phyloP scores from a whole-genome alignment of 345 rosid species.

The Pseudoturritis turrita region DNA sequence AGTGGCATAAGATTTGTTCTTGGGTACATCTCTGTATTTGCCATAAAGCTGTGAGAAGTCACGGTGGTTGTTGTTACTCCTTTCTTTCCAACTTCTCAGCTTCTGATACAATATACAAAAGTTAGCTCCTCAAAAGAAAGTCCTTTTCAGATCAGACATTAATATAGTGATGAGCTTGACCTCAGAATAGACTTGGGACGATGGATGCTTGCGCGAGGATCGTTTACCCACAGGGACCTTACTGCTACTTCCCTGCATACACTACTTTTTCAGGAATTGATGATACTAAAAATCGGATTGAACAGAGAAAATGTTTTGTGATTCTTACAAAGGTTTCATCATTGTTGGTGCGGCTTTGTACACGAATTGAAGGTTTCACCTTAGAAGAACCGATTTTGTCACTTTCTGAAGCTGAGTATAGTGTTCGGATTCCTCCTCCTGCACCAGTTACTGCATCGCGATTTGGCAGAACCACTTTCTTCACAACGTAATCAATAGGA shows the following conservation, averaged over 20 bases:
- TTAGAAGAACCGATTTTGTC: not conserved
- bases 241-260: conserved; percentile 28
- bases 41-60: not conserved
- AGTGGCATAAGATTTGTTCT: not conserved
- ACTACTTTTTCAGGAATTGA: not conserved
- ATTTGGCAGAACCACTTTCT: conserved; percentile 11
- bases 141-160: not conserved
- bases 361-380: conserved; percentile 27
- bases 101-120: conserved; percentile 15
- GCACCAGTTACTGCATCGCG: not conserved
- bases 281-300: not conserved
- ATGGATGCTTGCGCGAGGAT: not conserved
- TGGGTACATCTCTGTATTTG: not conserved
- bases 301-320: not conserved
- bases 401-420: not conserved
- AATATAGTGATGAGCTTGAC: conserved; percentile 5
- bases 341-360: not conserved
- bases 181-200: conserved; percentile 16
- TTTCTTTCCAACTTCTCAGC: conserved; percentile 22
- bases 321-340: conserved; percentile 5
- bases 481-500: not conserved
- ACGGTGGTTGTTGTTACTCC: not conserved
- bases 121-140: not conserved
- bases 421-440: not conserved
- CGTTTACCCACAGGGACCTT: not conserved